phyloP scores from a whole-genome alignment of 345 rosid genomes.

The Corymbia maculata region DNA sequence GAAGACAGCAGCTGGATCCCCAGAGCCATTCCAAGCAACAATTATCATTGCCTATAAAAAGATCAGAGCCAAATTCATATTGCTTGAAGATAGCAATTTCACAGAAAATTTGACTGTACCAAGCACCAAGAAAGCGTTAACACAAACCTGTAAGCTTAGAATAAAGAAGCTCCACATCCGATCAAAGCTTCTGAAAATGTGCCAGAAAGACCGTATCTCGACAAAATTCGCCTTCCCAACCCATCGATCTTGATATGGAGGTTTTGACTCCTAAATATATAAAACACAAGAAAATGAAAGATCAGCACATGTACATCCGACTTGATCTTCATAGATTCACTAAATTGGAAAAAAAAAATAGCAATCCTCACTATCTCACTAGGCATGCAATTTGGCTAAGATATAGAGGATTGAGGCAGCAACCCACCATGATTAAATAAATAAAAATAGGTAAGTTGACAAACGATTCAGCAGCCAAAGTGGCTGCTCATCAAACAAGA shows the following conservation, averaged over 20 bases:
- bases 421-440: neutral
- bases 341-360: neutral
- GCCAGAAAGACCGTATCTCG: slow-evolving; percentile 97
- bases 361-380: neutral
- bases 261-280: slow-evolving; percentile 55
- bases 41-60: slow-evolving; percentile 76
- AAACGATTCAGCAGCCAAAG: neutral
- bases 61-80: slow-evolving; percentile 9
- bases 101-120: neutral
- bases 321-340: neutral
- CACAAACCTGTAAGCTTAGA: slow-evolving; percentile 72
- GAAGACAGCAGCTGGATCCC: slow-evolving; percentile 47
- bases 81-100: neutral
- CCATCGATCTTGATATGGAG: slow-evolving; percentile 60
- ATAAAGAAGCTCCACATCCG: slow-evolving; percentile 99
- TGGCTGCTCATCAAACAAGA: neutral
- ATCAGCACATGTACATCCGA: neutral
- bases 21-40: slow-evolving; percentile 87
- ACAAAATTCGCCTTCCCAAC: slow-evolving; percentile 96
- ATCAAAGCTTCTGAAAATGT: slow-evolving; percentile 96
- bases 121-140: neutral
- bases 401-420: neutral
- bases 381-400: neutral
- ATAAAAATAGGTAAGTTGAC: neutral
- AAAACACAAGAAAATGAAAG: neutral